These are phyloP conservation scores for Mycena alexandri DNA, from an alignment of 768 basidiomycete genomes.

Conservation along the genomic window DNA sequence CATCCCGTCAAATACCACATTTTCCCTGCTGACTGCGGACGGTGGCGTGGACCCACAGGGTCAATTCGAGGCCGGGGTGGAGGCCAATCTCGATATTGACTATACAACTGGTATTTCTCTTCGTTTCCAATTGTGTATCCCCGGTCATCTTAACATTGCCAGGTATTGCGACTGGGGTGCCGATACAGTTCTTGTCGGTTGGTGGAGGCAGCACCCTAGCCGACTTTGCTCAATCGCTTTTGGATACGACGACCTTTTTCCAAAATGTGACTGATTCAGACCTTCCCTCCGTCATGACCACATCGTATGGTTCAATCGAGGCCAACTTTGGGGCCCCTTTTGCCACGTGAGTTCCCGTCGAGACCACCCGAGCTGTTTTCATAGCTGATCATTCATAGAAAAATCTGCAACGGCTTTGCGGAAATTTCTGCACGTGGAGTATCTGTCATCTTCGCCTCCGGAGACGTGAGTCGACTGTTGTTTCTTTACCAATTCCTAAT, in stretches of 20 bases:
- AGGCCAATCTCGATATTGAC: conserved; percentile 21
- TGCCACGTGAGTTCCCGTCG: conserved; percentile 23
- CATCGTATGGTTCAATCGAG: conserved; percentile 5
- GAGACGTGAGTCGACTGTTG: too few relatives aligned
- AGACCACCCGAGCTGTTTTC: conserved; percentile 51
- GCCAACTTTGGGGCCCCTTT: background rate
- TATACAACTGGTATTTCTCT: background rate
- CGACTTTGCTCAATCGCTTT: conserved; percentile 1
- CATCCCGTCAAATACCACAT: conserved; percentile 8
- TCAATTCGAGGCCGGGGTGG: background rate
- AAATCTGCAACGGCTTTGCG: too few relatives aligned
- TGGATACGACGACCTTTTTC: conserved; percentile 13
- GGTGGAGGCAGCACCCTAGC: background rate
- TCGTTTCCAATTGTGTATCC: background rate
- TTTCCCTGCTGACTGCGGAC: background rate
- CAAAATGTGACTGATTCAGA: background rate
- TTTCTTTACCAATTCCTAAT: too few relatives aligned
- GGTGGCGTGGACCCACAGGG: conserved; percentile 10
- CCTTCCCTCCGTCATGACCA: conserved; percentile 10
- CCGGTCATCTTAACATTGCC: background rate
- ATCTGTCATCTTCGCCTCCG: too few relatives aligned
- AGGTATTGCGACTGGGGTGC: conserved; percentile 20
- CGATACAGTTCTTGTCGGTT: conserved; percentile 10
- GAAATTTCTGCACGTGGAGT: too few relatives aligned
- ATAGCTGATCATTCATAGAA: conserved; percentile 45